Evolutionary conservation across 2,329 filamentous ascomycete species (phyloP), one percentile per base, ranked within the genome.

Genomic region (Fusarium newnesense): DNA sequence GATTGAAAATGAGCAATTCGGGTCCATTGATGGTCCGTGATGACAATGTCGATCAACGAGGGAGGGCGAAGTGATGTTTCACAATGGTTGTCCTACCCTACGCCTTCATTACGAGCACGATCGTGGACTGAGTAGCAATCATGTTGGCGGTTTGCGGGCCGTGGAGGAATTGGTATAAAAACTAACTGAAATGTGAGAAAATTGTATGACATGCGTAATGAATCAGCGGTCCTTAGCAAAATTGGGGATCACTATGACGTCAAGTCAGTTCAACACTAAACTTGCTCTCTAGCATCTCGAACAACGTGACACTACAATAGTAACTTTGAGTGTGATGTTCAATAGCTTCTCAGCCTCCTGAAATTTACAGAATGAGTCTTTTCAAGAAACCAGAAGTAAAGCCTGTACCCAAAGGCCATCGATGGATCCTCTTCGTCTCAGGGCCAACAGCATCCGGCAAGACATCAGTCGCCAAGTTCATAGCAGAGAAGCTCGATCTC

Each of bases 381-480:
- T 5, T 54, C 0, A 69, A 44, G 5, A 40, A 59, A 10, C 46
- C 65, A 1, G 19, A 37, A 19, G 12, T 4, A 0, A 72, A 59
- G 21, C 64, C 56, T 4, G 69, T 62, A 0, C 60, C 64, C 3
- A 39, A 56, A 8, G 64, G 53, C 19, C 70, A 72, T 28, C 70
- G 70, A 58, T 72, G 70, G 70, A 72, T 72, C 4, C 69, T 72
- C 1, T 72, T 72, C 12, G 64, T 72, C 9, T 72, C 70, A 8
- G 70, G 69, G 2, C 70, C 70, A 2, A 72, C 70, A 5, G 70
- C 70, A 26, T 72, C 69, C 5, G 70, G 70, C 9, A 72, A 72
- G 1, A 66, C 69, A 4, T 72, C 64, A 18, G 47, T 72, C 3
- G 70, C 70, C 4, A 72, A 66, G 2, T 72, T 46, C 16, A 36